A percentile compares a stretch with the other conserved stretches of the same genome.
These are phyloP conservation scores for Trypanosoma scelopori DNA, from an alignment of 208 protist genomes.

Conservation along the genomic window DNA sequence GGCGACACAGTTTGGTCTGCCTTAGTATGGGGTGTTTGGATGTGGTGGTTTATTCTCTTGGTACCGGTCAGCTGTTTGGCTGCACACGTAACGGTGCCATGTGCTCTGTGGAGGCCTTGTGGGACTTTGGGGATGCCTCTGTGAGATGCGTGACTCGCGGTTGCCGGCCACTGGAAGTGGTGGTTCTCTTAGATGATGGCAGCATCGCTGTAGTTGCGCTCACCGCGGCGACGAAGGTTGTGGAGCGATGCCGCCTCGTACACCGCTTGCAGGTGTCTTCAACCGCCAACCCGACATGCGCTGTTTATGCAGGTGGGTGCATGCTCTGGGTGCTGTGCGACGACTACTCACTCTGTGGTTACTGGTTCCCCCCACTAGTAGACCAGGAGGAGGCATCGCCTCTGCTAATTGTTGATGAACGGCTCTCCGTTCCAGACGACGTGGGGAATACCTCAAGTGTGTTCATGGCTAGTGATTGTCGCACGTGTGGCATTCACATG, in stretches of 20 bases:
- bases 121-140: slow-evolving; percentile 33
- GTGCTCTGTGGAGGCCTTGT: slow-evolving; percentile 2
- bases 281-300: slow-evolving; percentile 20
- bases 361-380: slow-evolving; percentile 23
- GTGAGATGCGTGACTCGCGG: slow-evolving; percentile 47
- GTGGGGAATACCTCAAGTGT: background rate
- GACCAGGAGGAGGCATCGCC: slow-evolving; percentile 7
- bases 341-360: slow-evolving; percentile 38
- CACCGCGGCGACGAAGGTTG: slow-evolving; percentile 7
- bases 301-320: slow-evolving; percentile 28
- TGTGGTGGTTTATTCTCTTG: slow-evolving; percentile 21
- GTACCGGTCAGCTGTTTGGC: slow-evolving; percentile 14
- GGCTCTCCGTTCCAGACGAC: slow-evolving; percentile 4
- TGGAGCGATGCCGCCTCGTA: background rate
- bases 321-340: slow-evolving; percentile 63
- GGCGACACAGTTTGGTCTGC: slow-evolving; percentile 13
- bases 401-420: slow-evolving; percentile 10
- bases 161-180: slow-evolving; percentile 42
- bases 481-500: slow-evolving; percentile 27
- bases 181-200: slow-evolving; percentile 51
- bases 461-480: slow-evolving; percentile 20
- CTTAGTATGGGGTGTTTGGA: slow-evolving; percentile 7
- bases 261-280: slow-evolving; percentile 13
- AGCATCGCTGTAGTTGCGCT: slow-evolving; percentile 42
- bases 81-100: background rate